Evolutionary conservation across 1,139 yeast genomes (phyloP), one percentile per base, ranked within the genome.

Genomic region (Lipomyces yarrowii): DNA sequence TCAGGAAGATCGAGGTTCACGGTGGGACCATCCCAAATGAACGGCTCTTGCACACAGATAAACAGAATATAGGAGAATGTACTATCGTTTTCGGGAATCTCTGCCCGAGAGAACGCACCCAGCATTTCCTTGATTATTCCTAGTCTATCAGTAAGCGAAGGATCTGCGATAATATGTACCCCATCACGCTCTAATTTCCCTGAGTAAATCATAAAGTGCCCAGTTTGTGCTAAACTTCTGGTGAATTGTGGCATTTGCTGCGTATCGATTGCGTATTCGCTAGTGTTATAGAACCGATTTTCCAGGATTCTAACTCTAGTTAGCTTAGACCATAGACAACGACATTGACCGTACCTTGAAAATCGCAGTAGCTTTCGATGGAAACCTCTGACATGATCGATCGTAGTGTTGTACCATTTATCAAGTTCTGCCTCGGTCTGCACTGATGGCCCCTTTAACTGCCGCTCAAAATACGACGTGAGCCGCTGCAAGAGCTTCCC

Each of bases 21-120:
- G 69, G 89, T 87, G 32, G 84, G 83, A 1, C 98, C 98, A 70
- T 90, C 94, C 98, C 98, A 93, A 37, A 90, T 86, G 75, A 93
- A 84, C 0, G 98, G 96, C 73, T 90, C 91, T 15, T 88, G 84
- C 1, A 97, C 94, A 73, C 91, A 87, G 30, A 92, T 79, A 0
- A 93, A 88, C 48, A 93, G 74, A 18, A 92, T 84, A 72, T 91
- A 91, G 0, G 91, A 69, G 67, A 87, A 63, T 79, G 76, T 18
- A n/a, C 61, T 26, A 26, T 80, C 83, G 39, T 78, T 78, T n/a
- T 77, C 78, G 23, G 77, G 79, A 77, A 65, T n/a, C 77, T 78
- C 58, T 74, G 75, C 57, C 46, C 76, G 68, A 8, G 75, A 73
- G 62, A 77, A 79, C 0, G 82, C 82, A 15, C 75, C 72, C 10